Evolutionary conservation across 192 early-diverging fungal species (phyloP).

Genomic region (Pilaira anomala): DNA sequence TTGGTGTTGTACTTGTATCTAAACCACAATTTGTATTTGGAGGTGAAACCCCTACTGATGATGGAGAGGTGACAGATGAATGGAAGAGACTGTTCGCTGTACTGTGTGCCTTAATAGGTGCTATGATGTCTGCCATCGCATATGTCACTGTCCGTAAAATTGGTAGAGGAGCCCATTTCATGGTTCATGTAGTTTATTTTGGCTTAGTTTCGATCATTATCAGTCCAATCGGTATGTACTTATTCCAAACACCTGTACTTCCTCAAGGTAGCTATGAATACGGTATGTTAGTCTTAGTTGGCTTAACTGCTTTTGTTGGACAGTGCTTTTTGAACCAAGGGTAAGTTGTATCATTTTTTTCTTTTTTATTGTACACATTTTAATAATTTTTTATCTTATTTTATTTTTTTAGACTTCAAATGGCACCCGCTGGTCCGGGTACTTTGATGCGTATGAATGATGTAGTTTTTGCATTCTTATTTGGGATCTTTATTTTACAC

Average conservation of each 20-base stretch:
- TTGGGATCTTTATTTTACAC: conserved; percentile 66
- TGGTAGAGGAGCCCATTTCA: conserved; percentile 65
- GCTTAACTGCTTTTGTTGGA: conserved; percentile 61
- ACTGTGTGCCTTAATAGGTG: conserved; percentile 52
- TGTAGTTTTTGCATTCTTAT: conserved; percentile 75
- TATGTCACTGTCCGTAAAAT: conserved; percentile 73
- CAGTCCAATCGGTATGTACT: conserved; percentile 39
- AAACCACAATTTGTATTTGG: conserved; percentile 50
- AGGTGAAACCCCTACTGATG: neutral
- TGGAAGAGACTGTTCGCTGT: conserved; percentile 37
- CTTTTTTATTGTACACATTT: neutral
- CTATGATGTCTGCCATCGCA: conserved; percentile 58
- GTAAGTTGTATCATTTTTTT: conserved; percentile 21
- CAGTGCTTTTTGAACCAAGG: conserved; percentile 75
- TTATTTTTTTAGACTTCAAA: conserved; percentile 50
- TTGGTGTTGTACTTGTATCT: conserved; percentile 61
- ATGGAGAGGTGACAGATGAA: neutral
- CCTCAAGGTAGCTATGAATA: conserved; percentile 48
- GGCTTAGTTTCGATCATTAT: conserved; percentile 59
- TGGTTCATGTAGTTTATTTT: conserved; percentile 81
- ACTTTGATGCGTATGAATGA: conserved; percentile 81
- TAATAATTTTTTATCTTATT: conserved; percentile 14
- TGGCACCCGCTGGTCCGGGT: conserved; percentile 67
- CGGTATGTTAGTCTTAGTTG: conserved; percentile 45
- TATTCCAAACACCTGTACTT: conserved; percentile 35